phyloP scores from a whole-genome alignment of 2,329 filamentous ascomycete species.

The Phialophora verrucosa region DNA sequence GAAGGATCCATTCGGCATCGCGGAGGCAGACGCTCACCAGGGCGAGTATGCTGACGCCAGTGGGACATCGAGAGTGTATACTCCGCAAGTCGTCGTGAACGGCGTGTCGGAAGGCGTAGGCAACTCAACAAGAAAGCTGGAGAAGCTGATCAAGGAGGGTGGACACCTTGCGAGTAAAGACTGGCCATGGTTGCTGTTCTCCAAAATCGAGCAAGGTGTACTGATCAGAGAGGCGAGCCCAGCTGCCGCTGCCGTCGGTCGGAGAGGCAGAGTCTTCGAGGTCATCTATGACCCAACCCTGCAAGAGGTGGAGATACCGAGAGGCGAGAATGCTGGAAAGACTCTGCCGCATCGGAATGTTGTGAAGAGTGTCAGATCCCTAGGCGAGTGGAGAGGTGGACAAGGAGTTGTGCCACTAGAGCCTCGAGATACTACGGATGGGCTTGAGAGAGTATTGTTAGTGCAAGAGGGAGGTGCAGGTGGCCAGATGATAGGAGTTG shows the following conservation, averaged over 20 bases:
- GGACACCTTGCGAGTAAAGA: constrained; percentile 11
- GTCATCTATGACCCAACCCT: constrained; percentile 18
- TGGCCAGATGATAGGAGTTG: constrained; percentile 19
- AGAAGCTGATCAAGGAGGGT: constrained; percentile 24
- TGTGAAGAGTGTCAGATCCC: constrained; percentile 16
- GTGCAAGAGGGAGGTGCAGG: constrained; percentile 17
- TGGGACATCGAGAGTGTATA: constrained; percentile 17
- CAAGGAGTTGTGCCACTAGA: constrained; percentile 6
- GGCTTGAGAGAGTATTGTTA: constrained; percentile 14
- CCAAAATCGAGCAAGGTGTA: constrained; percentile 16
- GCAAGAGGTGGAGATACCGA: constrained; percentile 8
- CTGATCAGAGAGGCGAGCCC: constrained; percentile 15
- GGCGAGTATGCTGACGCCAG: constrained; percentile 22
- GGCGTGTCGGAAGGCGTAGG: constrained; percentile 25
- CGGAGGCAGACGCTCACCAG: constrained; percentile 19
- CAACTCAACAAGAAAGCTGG: constrained; percentile 11
- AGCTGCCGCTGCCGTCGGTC: constrained; percentile 9
- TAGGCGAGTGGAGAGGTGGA: constrained; percentile 15
- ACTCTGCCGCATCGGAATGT: constrained; percentile 18
- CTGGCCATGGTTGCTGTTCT: constrained; percentile 23
- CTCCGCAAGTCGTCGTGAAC: constrained; percentile 29
- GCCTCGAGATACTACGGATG: neutral
- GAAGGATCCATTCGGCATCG: constrained; percentile 23
- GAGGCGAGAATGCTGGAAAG: constrained; percentile 21
- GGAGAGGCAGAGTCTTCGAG: constrained; percentile 15